Evolutionary conservation across 768 basidiomycete species (phyloP).

Genomic region (Rhodosporidiobolus sp.): DNA sequence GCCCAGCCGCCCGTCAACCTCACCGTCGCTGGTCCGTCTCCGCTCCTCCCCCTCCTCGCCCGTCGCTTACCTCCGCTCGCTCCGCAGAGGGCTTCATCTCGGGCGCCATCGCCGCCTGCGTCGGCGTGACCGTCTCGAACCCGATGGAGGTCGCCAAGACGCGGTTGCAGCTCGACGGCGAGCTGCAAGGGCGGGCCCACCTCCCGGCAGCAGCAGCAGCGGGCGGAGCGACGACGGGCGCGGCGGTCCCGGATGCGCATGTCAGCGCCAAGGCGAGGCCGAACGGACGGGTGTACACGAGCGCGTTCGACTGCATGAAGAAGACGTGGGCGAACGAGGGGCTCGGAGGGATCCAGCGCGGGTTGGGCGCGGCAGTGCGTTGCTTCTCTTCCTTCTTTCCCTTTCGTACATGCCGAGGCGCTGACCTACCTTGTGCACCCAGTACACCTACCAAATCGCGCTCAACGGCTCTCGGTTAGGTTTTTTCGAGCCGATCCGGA

Average conservation of each 20-base stretch:
- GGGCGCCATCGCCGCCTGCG: slow-evolving; percentile 86
- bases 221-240: neutral
- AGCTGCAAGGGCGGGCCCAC: slow-evolving; percentile 64
- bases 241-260: slow-evolving; percentile 50
- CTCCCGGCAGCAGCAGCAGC: slow-evolving; percentile 1
- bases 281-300: slow-evolving; percentile 71
- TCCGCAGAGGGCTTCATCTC: slow-evolving; percentile 71
- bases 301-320: slow-evolving; percentile 73
- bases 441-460: slow-evolving; percentile 71
- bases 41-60: neutral
- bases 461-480: slow-evolving; percentile 53
- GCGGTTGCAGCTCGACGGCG: slow-evolving; percentile 91
- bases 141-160: slow-evolving; percentile 73
- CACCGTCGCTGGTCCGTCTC: slow-evolving; percentile 18
- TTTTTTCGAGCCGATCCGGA: slow-evolving; percentile 91
- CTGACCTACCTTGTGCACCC: no score
- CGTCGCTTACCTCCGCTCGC: neutral
- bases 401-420: neutral
- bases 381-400: neutral
- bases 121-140: slow-evolving; percentile 60
- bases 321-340: slow-evolving; percentile 45
- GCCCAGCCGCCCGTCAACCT: slow-evolving; percentile 15
- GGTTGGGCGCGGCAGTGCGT: slow-evolving; percentile 80
- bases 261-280: slow-evolving; percentile 2
- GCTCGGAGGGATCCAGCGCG: slow-evolving; percentile 74